Evolutionary conservation across 1,139 yeast genomes (phyloP), one percentile per base, ranked within the genome.

Genomic region (Blastobotrys capitulatus): DNA sequence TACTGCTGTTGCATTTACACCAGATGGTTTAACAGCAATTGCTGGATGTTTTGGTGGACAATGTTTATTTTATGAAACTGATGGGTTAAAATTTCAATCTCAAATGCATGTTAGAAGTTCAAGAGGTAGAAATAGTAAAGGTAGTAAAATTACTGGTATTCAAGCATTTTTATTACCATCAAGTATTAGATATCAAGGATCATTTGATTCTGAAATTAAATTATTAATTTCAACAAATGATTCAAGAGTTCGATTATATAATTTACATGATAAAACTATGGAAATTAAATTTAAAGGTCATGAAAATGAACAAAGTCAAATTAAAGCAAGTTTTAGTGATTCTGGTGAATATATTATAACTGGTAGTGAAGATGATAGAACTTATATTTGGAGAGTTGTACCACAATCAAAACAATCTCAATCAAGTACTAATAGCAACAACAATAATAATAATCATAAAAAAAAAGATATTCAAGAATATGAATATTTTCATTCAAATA

Each of bases 41-140:
- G 82, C 82, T 1, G 97, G 97, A 6, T 89, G 95, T 6, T 86
- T 88, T 60, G 79, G 81, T 56, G 97, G 97, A 0, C 74, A 79
- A 22, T 69, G 88, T 27, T 72, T 76, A 46, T 73, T 82, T 5
- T 66, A 86, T 55, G 82, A 80, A 53, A 83, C 94, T 0, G 76
- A 78, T 45, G 89, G 87, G 0, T 71, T 90, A 35, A 78, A 76
- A 49, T 63, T 76, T 9, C 69, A 76, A 9, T 71, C 75, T 35
- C 74, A 79, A 38, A 78, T 84, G 59, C 89, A 83, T 52, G 74
- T 78, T 8, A 67, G 70, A 25, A 74, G 73, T 48, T 62, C 72
- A 19, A 68, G 68, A 49, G 66, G 68, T 10, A 56, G 62, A 27
- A 64, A 62, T 40, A 56, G 64, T 15, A 57, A 60, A 29, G 67